Conservation (phyloP, 805 yeast species). For the Soucietia sequanensis region DNA sequence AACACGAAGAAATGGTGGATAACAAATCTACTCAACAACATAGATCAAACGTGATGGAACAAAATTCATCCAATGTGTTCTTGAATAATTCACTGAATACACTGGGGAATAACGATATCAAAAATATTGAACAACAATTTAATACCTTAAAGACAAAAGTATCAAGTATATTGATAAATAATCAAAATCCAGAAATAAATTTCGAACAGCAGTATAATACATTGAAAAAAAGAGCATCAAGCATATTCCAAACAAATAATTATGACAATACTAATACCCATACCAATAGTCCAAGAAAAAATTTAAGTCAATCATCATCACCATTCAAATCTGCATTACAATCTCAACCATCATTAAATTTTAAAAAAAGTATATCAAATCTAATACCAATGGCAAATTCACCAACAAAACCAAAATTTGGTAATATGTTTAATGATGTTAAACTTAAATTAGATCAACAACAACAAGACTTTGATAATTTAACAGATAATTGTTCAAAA, state of each 20-base stretch:
- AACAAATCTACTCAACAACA: neutral
- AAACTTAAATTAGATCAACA: slow-evolving; percentile 16
- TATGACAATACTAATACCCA: slow-evolving; percentile 4
- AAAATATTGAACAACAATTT: slow-evolving; percentile 5
- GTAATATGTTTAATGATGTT: slow-evolving; percentile 10
- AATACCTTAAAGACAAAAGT: slow-evolving; percentile 18
- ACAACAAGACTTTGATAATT: slow-evolving; percentile 19
- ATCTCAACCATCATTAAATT: slow-evolving; percentile 12
- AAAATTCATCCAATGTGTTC: too few relatives aligned
- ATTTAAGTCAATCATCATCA: neutral
- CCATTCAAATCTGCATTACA: neutral
- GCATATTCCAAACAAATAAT: slow-evolving; percentile 12
- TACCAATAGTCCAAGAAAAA: slow-evolving; percentile 14
- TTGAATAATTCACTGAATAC: too few relatives aligned
- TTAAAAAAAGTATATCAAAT: neutral
- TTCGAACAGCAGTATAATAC: slow-evolving; percentile 3
- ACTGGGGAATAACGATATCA: too few relatives aligned
- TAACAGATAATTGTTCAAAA: slow-evolving; percentile 23
- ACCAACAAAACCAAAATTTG: neutral
- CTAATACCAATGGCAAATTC: neutral
- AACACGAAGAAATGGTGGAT: slow-evolving; percentile 7
- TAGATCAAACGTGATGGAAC: too few relatives aligned
- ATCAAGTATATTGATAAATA: slow-evolving; percentile 13
- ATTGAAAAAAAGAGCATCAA: slow-evolving; percentile 18
- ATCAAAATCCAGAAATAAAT: slow-evolving; percentile 4